Evolutionary conservation across 305 asterid species (phyloP).

Genomic region (Striga hermonthica): DNA sequence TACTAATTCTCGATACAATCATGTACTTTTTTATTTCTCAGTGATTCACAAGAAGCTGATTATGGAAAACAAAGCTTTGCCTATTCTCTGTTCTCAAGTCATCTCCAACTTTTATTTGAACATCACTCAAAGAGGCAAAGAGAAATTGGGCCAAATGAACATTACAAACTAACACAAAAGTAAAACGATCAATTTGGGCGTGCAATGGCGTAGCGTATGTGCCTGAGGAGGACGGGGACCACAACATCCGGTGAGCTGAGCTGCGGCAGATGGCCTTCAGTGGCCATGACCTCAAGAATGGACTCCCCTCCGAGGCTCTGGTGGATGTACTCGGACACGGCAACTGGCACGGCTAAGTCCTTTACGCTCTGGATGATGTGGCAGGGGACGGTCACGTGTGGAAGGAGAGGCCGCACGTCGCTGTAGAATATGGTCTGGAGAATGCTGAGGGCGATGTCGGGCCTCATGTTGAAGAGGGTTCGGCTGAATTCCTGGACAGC

Average conservation of each 20-base stretch:
- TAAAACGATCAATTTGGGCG: constrained; percentile 20
- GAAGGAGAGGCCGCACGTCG: constrained; percentile 52
- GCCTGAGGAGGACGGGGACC: constrained; percentile 65
- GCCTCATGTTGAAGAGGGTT: constrained; percentile 80
- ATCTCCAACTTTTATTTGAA: no score
- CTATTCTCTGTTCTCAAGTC: no score
- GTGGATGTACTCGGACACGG: constrained; percentile 68
- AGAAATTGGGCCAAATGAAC: no score
- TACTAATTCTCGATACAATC: no score
- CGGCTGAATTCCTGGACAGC: constrained; percentile 78
- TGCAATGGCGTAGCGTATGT: constrained; percentile 52
- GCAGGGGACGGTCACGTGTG: constrained; percentile 65
- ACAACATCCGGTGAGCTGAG: constrained; percentile 74
- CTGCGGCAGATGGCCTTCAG: constrained; percentile 80
- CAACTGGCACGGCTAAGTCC: constrained; percentile 83
- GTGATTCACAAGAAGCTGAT: no score
- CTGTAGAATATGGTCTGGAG: constrained; percentile 64
- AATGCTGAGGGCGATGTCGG: constrained; percentile 70
- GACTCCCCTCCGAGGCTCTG: constrained; percentile 59
- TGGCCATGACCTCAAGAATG: constrained; percentile 74
- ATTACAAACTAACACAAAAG: background rate
- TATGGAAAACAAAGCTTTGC: no score
- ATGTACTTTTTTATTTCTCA: no score
- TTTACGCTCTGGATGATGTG: constrained; percentile 84
- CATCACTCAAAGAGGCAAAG: no score